Base-by-base conservation (phyloP, 805 yeast species). In the Candida ulmi region DNA sequence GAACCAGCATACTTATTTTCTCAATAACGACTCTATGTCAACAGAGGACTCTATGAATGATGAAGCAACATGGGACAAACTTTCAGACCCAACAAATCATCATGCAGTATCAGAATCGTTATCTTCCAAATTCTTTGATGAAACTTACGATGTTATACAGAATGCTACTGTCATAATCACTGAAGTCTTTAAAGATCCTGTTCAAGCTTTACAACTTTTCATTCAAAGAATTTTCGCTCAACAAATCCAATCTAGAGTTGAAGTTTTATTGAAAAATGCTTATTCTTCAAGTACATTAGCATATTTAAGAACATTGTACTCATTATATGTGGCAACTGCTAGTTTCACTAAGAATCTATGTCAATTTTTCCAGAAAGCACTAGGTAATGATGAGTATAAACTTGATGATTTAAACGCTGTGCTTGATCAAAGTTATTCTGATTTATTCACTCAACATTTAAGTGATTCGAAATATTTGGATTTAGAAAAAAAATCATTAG, bases 201-300 rank as follows among this genome's bases (percentile, higher is more conserved):
- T 76, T 1, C 43, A 62, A 1, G 96, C 88, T 1, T 57, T 88
- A 32, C 72, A 76, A 36, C 71, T 81, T 5, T 83, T 91, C 53
- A 65, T 86, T 27, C 86, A 83, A 54, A 72, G 95, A 50, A 69
- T 84, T 11, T 85, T 82, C 61, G 88, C 83, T 0, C 91, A 85
- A 58, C 73, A 85, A 47, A 63, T 83, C 25, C 73, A 75, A 46
- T 67, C 74, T 16, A 69, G 76, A 50, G 66, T 80, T 15, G 79
- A 78, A 44, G 62, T 73, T 1, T 63, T 85, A 25, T 60, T 88
- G 25, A 78, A 72, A 37, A 75, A 72, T 40, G 80, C 96, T 0
- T 71, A 75, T 35, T 71, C 83, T 2, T 65, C 75, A 7, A 76
- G 86, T 18, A 69, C 78, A 3, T 62, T 88, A 37, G 83, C 95